These are phyloP conservation scores for Globisporangium camurandrum DNA, from an alignment of 352 stramenopile species.

Conservation along the genomic window DNA sequence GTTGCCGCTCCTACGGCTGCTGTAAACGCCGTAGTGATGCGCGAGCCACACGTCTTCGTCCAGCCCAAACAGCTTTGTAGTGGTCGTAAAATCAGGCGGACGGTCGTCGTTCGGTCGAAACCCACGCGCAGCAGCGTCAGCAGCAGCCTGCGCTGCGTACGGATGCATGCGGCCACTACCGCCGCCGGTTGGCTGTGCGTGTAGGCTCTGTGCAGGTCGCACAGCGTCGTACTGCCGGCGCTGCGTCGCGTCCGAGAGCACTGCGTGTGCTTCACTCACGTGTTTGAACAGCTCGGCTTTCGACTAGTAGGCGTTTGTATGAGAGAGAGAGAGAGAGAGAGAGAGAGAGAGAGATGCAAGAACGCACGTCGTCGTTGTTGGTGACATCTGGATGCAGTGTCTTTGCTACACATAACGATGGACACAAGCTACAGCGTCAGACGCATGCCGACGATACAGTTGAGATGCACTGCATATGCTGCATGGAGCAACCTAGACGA, in stretches of 20 bases:
- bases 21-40: conserved; percentile 68
- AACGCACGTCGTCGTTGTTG: conserved; percentile 51
- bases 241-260: conserved; percentile 57
- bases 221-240: conserved; percentile 63
- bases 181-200: conserved; percentile 29
- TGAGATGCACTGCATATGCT: background rate
- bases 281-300: conserved; percentile 84
- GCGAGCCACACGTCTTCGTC: conserved; percentile 81
- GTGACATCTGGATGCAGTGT: conserved; percentile 82
- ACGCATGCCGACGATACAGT: background rate
- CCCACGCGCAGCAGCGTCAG: conserved; percentile 20
- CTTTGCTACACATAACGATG: conserved; percentile 31
- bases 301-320: conserved; percentile 24
- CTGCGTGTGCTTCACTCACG: conserved; percentile 68
- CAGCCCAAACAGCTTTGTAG: conserved; percentile 47
- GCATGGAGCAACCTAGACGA: conserved; percentile 33
- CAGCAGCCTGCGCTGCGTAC: conserved; percentile 33
- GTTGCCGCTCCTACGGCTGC: conserved; percentile 25
- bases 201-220: conserved; percentile 32
- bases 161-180: conserved; percentile 30
- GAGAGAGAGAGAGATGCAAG: background rate
- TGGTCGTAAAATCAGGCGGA: too few species aligned
- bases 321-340: background rate
- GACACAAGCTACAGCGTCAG: background rate
- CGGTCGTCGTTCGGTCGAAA: conserved; percentile 4